Evolutionary conservation across 768 basidiomycete genomes (phyloP).

Genomic region (Boletus subcaerulescens): DNA sequence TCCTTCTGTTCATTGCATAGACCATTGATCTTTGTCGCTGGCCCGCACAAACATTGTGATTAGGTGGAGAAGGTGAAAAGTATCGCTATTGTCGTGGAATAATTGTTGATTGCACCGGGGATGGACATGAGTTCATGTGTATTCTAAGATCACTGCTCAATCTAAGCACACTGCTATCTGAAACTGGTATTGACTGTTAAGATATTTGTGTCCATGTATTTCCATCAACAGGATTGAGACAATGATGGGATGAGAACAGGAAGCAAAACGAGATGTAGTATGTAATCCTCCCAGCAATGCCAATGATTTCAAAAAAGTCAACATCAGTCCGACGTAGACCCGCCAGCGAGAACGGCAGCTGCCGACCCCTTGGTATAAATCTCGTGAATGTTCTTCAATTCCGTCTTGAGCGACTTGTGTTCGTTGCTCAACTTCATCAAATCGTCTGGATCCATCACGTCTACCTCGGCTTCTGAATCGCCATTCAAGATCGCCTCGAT

Average conservation of each 20-base stretch:
- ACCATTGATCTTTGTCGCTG: constrained; percentile 8
- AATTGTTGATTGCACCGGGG: neutral
- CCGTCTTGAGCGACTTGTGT: constrained; percentile 47
- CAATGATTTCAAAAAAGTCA: too few species aligned
- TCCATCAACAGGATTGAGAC: too few species aligned
- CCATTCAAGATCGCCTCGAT: constrained; percentile 51
- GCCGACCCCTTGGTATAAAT: constrained; percentile 31
- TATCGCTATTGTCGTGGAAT: neutral
- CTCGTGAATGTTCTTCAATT: constrained; percentile 49
- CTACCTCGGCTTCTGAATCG: constrained; percentile 55
- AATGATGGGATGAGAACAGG: too few species aligned
- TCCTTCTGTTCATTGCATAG: constrained; percentile 24
- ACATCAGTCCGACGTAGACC: constrained; percentile 14
- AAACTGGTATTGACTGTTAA: too few species aligned
- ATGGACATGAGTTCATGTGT: neutral
- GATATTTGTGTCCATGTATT: too few species aligned
- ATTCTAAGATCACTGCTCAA: constrained; percentile 1
- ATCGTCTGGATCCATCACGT: constrained; percentile 54
- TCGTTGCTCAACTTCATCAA: constrained; percentile 42
- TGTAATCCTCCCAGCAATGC: too few species aligned
- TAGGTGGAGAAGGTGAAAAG: constrained; percentile 9
- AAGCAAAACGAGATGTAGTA: too few species aligned
- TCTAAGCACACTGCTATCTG: neutral
- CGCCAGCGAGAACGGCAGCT: neutral
- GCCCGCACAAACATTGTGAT: neutral